A percentile compares a stretch with the other conserved stretches of the same genome.
These are phyloP conservation scores for Claviceps sp. DNA, from an alignment of 2,329 filamentous ascomycete genomes.

Conservation along the genomic window DNA sequence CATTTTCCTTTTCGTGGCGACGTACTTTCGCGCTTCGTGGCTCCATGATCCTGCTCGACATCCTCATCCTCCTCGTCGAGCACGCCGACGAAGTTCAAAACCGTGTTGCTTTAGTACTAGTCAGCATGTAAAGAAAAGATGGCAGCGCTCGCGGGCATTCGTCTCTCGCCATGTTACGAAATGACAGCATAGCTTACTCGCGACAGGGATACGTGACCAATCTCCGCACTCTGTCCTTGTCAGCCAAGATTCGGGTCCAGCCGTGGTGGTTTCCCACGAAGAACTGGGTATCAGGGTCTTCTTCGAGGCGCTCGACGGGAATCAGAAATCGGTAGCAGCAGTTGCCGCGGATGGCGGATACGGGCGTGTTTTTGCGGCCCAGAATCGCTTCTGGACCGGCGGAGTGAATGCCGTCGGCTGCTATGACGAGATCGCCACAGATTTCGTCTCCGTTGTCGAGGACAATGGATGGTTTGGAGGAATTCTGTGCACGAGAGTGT, in stretches of 20 bases:
- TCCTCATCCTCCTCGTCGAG: background rate
- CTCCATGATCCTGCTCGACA: background rate
- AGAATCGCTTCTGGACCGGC: slow-evolving; percentile 15
- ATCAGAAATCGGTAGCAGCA: slow-evolving; percentile 24
- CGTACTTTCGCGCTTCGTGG: background rate
- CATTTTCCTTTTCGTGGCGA: background rate
- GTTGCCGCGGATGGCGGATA: slow-evolving; percentile 16
- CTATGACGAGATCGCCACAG: slow-evolving; percentile 26
- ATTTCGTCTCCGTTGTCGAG: slow-evolving; percentile 17
- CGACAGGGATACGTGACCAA: background rate
- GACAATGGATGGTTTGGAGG: slow-evolving; percentile 14
- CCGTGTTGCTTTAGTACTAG: background rate
- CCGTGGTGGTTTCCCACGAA: slow-evolving; percentile 17
- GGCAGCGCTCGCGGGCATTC: too few species aligned
- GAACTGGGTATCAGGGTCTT: slow-evolving; percentile 17
- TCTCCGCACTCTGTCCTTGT: slow-evolving; percentile 12
- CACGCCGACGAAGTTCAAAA: background rate
- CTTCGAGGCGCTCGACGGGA: slow-evolving; percentile 14
- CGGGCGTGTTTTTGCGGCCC: slow-evolving; percentile 13
- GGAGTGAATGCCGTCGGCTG: slow-evolving; percentile 30
- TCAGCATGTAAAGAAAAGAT: too few species aligned
- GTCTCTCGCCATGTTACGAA: background rate
- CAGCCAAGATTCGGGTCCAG: slow-evolving; percentile 12
- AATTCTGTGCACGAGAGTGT: slow-evolving; percentile 10
- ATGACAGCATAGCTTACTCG: background rate